Evolutionary conservation across 2,329 filamentous ascomycete species (phyloP), one percentile per base, ranked within the genome.

Genomic region (Aspergillus thermomutatus): DNA sequence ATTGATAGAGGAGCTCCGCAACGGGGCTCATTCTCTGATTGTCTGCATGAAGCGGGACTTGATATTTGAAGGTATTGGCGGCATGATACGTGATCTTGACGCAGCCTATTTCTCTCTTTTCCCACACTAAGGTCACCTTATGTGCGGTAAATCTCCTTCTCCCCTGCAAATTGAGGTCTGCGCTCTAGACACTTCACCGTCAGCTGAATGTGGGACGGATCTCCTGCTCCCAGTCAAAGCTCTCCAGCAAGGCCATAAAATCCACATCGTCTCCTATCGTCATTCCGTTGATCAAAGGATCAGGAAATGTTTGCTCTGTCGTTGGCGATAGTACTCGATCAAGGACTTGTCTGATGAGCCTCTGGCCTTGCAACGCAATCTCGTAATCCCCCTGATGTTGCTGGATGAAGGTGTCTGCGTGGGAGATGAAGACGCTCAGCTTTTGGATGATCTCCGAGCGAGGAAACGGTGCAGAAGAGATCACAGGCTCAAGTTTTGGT

Each of bases 71-170:
- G 66, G 67, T 1, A 57, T 67, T 14, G 54, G 50, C 1, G 57
- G 53, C 10, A 69, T 69, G 62, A 61, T 54, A 1, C 57, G 57
- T 10, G 64, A 69, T 49, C 54, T 69, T 23, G 65, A 69, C 37
- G 58, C 56, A 10, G 57, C 61, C 10, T 66, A 66, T 56, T 28
- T 57, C 34, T 60, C 60, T 25, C 40, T 43, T 17, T 43, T 43
- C 9, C n/a, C 8, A 6, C 10, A 43, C n/a, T 43, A 43, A 10
- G 28, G 10, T 21, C 8, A 17, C 31, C 14, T 14, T 31, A 31
- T 11, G n/a, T 4, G 10, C 3, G 10, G 28, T 14, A 31, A 4
- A 31, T 11, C 11, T 34, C 31, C 31, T 34, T 34, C 31, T 17
- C 5, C 11, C 11, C 11, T 34, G 31, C 4, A 14, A 14, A 34